phyloP scores from a whole-genome alignment of 2,329 filamentous ascomycete species.

The Zymoseptoria crescenta region DNA sequence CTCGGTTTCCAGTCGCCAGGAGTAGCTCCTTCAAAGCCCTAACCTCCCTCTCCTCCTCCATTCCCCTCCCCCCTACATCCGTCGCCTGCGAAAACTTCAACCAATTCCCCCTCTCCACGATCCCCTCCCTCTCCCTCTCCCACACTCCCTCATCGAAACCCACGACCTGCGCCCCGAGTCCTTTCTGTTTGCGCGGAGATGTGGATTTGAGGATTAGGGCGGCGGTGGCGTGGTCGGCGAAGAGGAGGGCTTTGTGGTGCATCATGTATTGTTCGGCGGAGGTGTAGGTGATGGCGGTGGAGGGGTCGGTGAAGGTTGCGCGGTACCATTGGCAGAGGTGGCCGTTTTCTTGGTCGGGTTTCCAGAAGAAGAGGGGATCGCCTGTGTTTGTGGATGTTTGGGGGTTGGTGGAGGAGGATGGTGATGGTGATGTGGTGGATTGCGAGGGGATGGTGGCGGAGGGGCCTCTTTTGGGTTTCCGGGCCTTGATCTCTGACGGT shows the following conservation, averaged over 20 bases:
- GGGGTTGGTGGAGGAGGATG: background rate
- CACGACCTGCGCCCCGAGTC: constrained; percentile 3
- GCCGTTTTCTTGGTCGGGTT: constrained; percentile 7
- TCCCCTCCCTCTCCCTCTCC: background rate
- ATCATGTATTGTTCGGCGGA: constrained; percentile 18
- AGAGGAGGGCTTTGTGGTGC: constrained; percentile 14
- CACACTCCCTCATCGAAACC: constrained; percentile 6
- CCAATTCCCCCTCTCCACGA: constrained; percentile 10
- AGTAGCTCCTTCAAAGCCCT: constrained; percentile 3
- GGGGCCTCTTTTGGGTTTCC: background rate
- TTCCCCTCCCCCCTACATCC: background rate
- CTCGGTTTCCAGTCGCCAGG: constrained; percentile 9
- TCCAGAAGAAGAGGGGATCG: constrained; percentile 10
- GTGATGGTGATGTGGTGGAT: background rate
- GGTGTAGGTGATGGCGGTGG: constrained; percentile 5
- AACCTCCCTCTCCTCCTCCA: constrained; percentile 3
- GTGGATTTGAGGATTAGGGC: constrained; percentile 1
- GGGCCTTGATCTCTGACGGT: background rate
- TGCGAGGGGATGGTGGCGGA: background rate
- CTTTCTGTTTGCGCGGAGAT: constrained; percentile 7
- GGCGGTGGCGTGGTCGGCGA: constrained; percentile 6
- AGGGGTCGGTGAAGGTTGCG: constrained; percentile 8
- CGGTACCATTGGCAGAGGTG: constrained; percentile 16
- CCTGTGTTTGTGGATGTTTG: background rate
- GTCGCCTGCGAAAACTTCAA: constrained; percentile 12